A percentile compares a stretch with the other conserved stretches of the same genome.
Conservation (phyloP, 306 rosid genomes). For the Astragalus glycyphyllos region DNA sequence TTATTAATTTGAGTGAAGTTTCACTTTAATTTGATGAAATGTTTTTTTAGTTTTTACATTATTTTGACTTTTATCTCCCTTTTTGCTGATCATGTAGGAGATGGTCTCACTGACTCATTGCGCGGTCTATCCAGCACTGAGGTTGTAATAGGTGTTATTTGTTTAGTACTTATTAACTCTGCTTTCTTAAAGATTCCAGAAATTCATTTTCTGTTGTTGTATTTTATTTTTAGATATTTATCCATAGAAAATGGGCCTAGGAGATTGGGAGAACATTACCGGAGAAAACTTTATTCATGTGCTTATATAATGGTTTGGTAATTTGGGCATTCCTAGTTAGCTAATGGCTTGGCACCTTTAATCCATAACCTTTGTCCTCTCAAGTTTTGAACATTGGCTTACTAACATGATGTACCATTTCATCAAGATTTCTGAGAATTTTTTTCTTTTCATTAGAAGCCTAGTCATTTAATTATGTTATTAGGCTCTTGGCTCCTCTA, state of each 20-base stretch:
- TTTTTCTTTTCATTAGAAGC: background rate
- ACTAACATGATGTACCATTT: background rate
- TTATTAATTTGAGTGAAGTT: constrained; percentile 24
- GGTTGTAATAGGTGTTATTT: constrained; percentile 51
- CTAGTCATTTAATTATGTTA: constrained; percentile 5
- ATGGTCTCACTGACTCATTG: constrained; percentile 87
- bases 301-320: background rate
- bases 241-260: constrained; percentile 13
- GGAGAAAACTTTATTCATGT: background rate
- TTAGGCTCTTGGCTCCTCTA: constrained; percentile 8
- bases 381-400: constrained; percentile 1
- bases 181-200: background rate
- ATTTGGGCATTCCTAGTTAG: background rate
- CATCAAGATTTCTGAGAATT: constrained; percentile 24
- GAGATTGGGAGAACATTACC: background rate
- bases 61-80: background rate
- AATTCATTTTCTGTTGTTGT: constrained; percentile 4
- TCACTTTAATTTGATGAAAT: background rate
- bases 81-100: constrained; percentile 62
- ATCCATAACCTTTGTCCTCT: constrained; percentile 4
- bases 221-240: constrained; percentile 4
- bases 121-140: constrained; percentile 81
- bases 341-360: constrained; percentile 15
- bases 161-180: constrained; percentile 7
- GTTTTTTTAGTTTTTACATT: constrained; percentile 2